phyloP scores from a whole-genome alignment of 768 basidiomycete species.

The Pleurotus giganteus region DNA sequence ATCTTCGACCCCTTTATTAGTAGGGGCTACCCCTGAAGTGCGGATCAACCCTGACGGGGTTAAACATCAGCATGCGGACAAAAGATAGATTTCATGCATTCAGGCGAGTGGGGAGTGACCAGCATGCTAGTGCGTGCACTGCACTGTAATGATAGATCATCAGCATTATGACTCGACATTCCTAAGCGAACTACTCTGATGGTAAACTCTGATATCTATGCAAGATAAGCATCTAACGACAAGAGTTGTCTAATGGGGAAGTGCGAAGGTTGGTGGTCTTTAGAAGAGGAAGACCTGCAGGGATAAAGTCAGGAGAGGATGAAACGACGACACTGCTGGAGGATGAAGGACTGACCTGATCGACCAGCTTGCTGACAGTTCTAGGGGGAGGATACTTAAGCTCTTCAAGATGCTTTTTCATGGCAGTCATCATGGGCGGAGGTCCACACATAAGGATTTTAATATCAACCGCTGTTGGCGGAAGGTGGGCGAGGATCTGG shows the following conservation, averaged over 20 bases:
- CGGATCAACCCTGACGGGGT: too few species aligned
- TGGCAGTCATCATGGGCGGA: slow-evolving; percentile 52
- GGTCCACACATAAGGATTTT: slow-evolving; percentile 87
- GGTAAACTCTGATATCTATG: too few species aligned
- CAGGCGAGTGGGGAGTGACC: too few species aligned
- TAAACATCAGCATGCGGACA: too few species aligned
- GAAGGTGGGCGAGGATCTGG: slow-evolving; percentile 82
- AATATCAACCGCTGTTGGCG: slow-evolving; percentile 60
- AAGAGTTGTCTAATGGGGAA: background rate
- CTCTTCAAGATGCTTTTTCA: slow-evolving; percentile 81
- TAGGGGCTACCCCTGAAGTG: too few species aligned
- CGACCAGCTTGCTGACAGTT: slow-evolving; percentile 89
- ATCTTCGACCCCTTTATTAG: too few species aligned
- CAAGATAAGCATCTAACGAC: background rate
- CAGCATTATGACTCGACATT: too few species aligned
- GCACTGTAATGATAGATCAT: too few species aligned
- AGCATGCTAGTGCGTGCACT: too few species aligned
- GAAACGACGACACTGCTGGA: slow-evolving; percentile 1
- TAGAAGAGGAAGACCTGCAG: slow-evolving; percentile 45
- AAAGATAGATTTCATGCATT: too few species aligned
- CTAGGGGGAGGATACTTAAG: slow-evolving; percentile 87
- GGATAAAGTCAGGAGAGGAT: slow-evolving; percentile 10
- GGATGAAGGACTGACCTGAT: slow-evolving; percentile 55
- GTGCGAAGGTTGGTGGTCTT: slow-evolving; percentile 8
- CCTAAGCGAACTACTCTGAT: too few species aligned